These are phyloP conservation scores for Pleurozium schreberi DNA, from an alignment of 225 moss, liverwort and hornwort genomes.

Conservation along the genomic window DNA sequence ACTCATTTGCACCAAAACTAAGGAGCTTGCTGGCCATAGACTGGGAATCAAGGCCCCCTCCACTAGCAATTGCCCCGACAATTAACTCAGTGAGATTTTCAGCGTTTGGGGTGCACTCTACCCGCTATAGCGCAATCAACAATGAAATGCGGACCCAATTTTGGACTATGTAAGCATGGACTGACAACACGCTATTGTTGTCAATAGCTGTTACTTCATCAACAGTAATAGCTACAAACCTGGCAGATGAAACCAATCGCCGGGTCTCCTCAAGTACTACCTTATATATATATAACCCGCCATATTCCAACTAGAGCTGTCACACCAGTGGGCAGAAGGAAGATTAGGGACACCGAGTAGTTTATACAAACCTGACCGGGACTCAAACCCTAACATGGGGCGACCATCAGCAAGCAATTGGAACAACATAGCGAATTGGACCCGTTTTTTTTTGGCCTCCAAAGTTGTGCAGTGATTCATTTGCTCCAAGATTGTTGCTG, in stretches of 20 bases:
- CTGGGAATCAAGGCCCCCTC: background rate
- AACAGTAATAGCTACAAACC: fast-evolving
- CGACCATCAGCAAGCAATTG: too few species aligned
- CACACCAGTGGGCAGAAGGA: background rate
- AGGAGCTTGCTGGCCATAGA: fast-evolving
- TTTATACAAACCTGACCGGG: background rate
- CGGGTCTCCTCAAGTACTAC: background rate
- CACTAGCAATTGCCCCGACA: fast-evolving
- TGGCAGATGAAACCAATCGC: fast-evolving
- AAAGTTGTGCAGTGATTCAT: too few species aligned
- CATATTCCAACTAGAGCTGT: background rate
- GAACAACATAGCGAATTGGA: too few species aligned
- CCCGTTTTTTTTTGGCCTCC: too few species aligned
- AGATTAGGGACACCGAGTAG: fast-evolving
- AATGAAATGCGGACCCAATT: background rate
- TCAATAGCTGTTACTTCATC: background rate
- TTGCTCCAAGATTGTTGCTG: too few species aligned
- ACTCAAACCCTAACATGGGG: background rate
- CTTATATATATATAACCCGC: background rate
- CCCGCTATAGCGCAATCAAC: fast-evolving
- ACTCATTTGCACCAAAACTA: background rate
- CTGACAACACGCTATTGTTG: background rate
- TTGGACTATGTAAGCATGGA: background rate
- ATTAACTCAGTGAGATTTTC: background rate
- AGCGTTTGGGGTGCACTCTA: fast-evolving